Evolutionary conservation across 495 filamentous ascomycete species (phyloP).

Genomic region (Ramalina intermedia): DNA sequence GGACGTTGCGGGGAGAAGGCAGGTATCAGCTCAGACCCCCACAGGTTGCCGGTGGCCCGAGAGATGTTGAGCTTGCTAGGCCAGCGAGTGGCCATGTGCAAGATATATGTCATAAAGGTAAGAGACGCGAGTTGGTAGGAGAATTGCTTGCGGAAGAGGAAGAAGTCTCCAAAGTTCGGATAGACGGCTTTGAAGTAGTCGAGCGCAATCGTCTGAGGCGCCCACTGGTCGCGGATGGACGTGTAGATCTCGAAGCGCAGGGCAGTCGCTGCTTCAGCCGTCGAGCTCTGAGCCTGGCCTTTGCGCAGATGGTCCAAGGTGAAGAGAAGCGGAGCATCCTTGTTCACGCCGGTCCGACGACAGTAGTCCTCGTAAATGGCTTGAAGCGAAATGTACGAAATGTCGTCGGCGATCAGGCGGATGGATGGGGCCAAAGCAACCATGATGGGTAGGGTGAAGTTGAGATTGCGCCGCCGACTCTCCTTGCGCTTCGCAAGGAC

Average conservation of each 20-base stretch:
- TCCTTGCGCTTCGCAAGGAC: constrained; percentile 83
- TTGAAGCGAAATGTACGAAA: constrained; percentile 87
- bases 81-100: constrained; percentile 88
- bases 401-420: constrained; percentile 84
- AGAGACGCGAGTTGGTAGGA: constrained; percentile 91
- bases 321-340: constrained; percentile 89
- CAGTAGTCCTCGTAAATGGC: constrained; percentile 94
- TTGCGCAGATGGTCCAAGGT: constrained; percentile 85
- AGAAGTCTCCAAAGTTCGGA: constrained; percentile 85
- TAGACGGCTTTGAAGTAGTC: constrained; percentile 85
- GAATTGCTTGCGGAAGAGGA: constrained; percentile 93
- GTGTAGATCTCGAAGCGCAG: constrained; percentile 72
- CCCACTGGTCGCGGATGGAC: constrained; percentile 83
- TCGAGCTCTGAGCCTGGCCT: constrained; percentile 35
- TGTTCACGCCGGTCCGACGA: constrained; percentile 65
- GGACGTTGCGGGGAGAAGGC: constrained; percentile 66
- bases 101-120: constrained; percentile 96
- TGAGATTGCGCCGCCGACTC: constrained; percentile 79
- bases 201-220: constrained; percentile 62
- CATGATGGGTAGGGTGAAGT: constrained; percentile 92
- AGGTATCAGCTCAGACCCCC: constrained; percentile 87
- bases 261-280: constrained; percentile 49
- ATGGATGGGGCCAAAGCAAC: constrained; percentile 86
- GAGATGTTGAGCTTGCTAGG: constrained; percentile 91
- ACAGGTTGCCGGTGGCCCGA: constrained; percentile 78